Conservation (phyloP, 225 moss, liverwort and hornwort genomes). For the Neckera pumila region DNA sequence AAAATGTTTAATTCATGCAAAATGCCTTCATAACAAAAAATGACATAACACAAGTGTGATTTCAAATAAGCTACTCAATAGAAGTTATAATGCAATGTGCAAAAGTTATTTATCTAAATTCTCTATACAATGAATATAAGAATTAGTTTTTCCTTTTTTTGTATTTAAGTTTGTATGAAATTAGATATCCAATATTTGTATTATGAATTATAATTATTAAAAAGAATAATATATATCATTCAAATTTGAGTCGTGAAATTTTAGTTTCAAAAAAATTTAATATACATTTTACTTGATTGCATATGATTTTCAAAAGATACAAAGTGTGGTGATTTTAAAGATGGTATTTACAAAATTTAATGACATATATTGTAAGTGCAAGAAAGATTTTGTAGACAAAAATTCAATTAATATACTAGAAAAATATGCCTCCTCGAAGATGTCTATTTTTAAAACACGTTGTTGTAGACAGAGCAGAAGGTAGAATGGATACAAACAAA, state of each 20-base stretch:
- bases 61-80: neutral
- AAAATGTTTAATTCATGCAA: no score
- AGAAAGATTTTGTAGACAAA: neutral
- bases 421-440: neutral
- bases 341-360: no score
- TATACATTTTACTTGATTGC: neutral
- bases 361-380: neutral
- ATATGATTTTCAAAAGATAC: neutral
- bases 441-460: neutral
- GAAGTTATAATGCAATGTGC: neutral
- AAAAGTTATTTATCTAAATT: neutral
- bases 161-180: no score
- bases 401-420: neutral
- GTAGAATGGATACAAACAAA: neutral
- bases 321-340: rapidly evolving
- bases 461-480: neutral
- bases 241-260: neutral
- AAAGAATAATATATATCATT: neutral
- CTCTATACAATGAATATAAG: no score
- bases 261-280: neutral
- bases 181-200: neutral
- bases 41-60: neutral
- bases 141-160: no score
- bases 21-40: neutral
- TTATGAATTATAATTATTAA: neutral